Evolutionary conservation across 2,329 filamentous ascomycete genomes (phyloP).

Genomic region (Dactylellina sp.): DNA sequence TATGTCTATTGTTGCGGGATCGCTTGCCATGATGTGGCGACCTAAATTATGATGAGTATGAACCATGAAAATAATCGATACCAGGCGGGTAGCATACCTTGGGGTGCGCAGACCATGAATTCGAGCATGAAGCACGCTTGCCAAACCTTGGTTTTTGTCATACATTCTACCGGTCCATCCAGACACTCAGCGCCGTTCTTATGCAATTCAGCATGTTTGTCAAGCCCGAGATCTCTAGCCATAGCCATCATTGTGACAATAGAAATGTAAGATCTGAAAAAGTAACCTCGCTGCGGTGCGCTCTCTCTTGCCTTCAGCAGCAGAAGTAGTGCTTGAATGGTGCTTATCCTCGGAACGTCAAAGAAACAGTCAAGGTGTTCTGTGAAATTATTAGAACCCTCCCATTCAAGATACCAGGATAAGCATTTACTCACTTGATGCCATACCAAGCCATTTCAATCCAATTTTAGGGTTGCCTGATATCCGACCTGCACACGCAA

Average conservation of each 20-base stretch:
- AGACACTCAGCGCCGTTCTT: constrained; percentile 77
- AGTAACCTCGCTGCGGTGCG: constrained; percentile 92
- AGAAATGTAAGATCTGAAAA: constrained; percentile 97
- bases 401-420: neutral
- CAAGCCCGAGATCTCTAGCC: constrained; percentile 88
- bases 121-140: constrained; percentile 87
- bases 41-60: constrained; percentile 56
- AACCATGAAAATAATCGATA: neutral
- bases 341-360: constrained; percentile 89
- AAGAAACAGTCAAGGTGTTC: constrained; percentile 93
- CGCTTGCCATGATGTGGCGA: constrained; percentile 59
- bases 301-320: constrained; percentile 91
- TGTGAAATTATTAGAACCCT: constrained; percentile 62
- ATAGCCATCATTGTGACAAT: constrained; percentile 92
- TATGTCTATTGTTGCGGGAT: constrained; percentile 60
- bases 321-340: constrained; percentile 87
- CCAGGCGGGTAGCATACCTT: constrained; percentile 72
- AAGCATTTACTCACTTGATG: constrained; percentile 77
- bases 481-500: constrained; percentile 86
- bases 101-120: constrained; percentile 90
- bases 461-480: constrained; percentile 86
- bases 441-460: constrained; percentile 91
- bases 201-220: constrained; percentile 87
- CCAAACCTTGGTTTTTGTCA: constrained; percentile 88
- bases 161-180: constrained; percentile 77